phyloP scores from a whole-genome alignment of 495 filamentous ascomycete genomes.

The Podospora pseudoanserina region DNA sequence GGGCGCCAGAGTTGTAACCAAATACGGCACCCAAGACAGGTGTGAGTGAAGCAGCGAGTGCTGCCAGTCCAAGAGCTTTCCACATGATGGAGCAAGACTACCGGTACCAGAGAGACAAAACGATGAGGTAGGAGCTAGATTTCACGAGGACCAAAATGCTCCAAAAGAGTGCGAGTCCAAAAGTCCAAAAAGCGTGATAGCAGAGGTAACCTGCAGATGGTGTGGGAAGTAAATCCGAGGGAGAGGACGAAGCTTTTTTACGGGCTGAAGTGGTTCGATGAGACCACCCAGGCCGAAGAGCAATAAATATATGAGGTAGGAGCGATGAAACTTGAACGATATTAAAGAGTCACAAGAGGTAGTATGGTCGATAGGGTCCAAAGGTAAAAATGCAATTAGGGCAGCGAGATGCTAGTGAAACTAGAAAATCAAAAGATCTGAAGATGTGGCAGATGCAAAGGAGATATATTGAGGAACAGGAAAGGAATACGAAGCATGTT shows the following conservation, averaged over 20 bases:
- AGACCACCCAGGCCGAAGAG: not conserved
- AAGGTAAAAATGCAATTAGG: not conserved
- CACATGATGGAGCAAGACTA: conserved; percentile 30
- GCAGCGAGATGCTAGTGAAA: not conserved
- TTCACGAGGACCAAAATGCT: conserved; percentile 1
- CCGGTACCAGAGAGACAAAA: too few relatives aligned
- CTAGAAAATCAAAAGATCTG: not conserved
- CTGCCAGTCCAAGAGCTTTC: conserved; percentile 24
- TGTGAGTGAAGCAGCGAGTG: conserved; percentile 31
- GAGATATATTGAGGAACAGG: not conserved
- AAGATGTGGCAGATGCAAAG: too few relatives aligned
- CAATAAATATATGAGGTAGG: not conserved
- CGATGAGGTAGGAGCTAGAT: not conserved
- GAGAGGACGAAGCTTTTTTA: not conserved
- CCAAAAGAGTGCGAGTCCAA: conserved; percentile 3
- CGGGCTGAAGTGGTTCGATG: not conserved
- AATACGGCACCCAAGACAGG: conserved; percentile 42
- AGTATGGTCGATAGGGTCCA: not conserved
- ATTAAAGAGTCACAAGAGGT: too few relatives aligned
- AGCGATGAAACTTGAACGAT: not conserved
- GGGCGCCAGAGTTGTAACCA: conserved; percentile 82
- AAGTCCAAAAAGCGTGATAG: conserved; percentile 4
- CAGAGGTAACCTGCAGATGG: not conserved
- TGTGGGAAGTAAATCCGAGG: not conserved
- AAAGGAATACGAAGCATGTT: not conserved